Conservation (phyloP, 164 flowering plant genomes). For the Vitis rupestris region DNA sequence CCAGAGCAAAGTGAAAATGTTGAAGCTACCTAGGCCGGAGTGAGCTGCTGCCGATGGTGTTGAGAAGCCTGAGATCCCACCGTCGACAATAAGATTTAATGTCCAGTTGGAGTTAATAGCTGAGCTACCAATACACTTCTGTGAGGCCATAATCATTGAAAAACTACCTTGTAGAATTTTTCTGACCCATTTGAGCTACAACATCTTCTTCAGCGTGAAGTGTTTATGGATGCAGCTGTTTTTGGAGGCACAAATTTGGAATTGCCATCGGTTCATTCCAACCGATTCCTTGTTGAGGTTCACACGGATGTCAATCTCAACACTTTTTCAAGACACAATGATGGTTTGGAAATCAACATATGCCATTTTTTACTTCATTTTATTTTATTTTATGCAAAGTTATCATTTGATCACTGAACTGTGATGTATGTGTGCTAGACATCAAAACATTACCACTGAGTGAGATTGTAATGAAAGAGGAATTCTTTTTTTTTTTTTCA, state of each 20-base stretch:
- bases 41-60: too few relatives aligned
- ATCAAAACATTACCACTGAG: too few relatives aligned
- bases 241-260: slow-evolving; percentile 47
- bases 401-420: too few relatives aligned
- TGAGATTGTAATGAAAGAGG: too few relatives aligned
- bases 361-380: too few relatives aligned
- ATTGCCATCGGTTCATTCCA: slow-evolving; percentile 53
- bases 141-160: slow-evolving; percentile 59
- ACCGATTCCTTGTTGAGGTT: slow-evolving; percentile 71
- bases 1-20: too few relatives aligned
- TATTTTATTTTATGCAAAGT: too few relatives aligned
- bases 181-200: slow-evolving; percentile 93
- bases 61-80: too few relatives aligned
- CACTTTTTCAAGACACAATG: slow-evolving; percentile 15
- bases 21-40: too few relatives aligned
- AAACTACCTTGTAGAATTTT: slow-evolving; percentile 79
- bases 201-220: slow-evolving; percentile 73
- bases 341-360: slow-evolving; percentile 40
- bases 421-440: too few relatives aligned
- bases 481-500: too few relatives aligned
- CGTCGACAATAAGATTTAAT: too few relatives aligned
- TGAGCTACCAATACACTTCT: slow-evolving; percentile 30
- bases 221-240: slow-evolving; percentile 57
- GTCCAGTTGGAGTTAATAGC: background rate
- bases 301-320: slow-evolving; percentile 44